Evolutionary conservation across 1,284 basidiomycete species (phyloP).

Genomic region (Thecaphora thlaspeos): DNA sequence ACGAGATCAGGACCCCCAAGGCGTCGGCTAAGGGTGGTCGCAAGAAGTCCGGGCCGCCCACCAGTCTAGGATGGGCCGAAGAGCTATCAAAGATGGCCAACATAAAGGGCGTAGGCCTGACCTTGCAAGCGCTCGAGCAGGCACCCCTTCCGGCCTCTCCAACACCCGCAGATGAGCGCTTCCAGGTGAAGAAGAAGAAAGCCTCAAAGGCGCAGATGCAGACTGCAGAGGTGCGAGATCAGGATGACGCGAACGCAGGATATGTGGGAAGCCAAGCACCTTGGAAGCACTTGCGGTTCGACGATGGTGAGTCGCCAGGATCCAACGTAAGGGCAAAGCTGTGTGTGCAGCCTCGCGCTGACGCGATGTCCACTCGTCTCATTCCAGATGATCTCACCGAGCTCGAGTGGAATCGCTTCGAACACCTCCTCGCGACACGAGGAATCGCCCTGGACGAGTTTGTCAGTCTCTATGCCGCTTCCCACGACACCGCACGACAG

Average conservation of each 20-base stretch:
- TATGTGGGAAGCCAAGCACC: neutral
- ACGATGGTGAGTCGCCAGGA: neutral
- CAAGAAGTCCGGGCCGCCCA: slow-evolving; percentile 2
- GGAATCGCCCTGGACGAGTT: neutral
- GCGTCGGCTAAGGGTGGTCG: neutral
- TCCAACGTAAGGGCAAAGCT: neutral
- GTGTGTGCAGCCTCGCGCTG: no score
- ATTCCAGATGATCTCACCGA: neutral
- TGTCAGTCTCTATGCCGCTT: neutral
- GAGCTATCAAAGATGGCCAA: slow-evolving; percentile 16
- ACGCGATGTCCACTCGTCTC: no score
- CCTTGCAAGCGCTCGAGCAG: neutral
- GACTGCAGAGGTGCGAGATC: no score
- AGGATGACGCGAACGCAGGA: neutral
- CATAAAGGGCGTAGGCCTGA: slow-evolving; percentile 18
- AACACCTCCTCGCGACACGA: neutral
- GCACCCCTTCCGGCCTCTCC: neutral
- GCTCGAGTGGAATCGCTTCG: neutral
- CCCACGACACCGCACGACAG: neutral
- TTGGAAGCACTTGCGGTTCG: neutral
- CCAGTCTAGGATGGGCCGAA: slow-evolving; percentile 17
- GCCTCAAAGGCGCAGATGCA: neutral
- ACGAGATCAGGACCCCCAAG: neutral
- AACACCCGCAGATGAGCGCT: neutral
- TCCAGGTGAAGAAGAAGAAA: neutral